Evolutionary conservation across 83 land plant genomes (phyloP).

Genomic region (Picea mariana): DNA sequence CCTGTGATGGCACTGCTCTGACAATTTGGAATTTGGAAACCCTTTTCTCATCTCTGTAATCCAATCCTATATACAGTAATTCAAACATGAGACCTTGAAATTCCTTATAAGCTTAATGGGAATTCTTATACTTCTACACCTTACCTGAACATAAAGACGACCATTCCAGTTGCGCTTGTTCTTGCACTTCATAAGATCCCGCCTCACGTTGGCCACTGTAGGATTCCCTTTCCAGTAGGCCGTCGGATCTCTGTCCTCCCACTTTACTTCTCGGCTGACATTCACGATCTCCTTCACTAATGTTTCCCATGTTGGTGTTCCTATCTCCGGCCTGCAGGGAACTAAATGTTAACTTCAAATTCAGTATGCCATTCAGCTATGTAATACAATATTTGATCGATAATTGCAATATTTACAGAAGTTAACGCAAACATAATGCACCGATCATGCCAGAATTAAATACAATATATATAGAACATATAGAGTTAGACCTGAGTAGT

Average conservation of each 20-base stretch:
- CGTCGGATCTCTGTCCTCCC: slow-evolving; percentile 31
- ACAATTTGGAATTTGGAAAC: slow-evolving; percentile 29
- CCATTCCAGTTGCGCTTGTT: neutral
- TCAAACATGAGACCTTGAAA: neutral
- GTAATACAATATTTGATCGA: no score
- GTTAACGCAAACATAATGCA: no score
- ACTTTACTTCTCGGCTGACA: slow-evolving; percentile 10
- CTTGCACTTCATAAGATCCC: slow-evolving; percentile 35
- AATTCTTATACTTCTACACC: neutral
- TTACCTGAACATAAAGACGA: neutral
- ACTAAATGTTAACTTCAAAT: neutral
- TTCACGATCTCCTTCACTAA: slow-evolving; percentile 14
- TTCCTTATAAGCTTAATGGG: no score
- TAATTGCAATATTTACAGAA: no score
- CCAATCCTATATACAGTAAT: slow-evolving; percentile 34
- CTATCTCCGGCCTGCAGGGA: slow-evolving; percentile 44
- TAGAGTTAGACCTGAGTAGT: no score
- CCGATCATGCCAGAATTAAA: no score
- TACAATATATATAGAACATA: no score
- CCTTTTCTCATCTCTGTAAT: slow-evolving; percentile 8
- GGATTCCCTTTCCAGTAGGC: slow-evolving; percentile 54
- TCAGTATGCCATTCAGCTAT: no score
- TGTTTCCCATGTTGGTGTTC: slow-evolving; percentile 32
- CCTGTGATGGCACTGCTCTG: slow-evolving; percentile 50
- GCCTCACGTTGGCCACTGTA: slow-evolving; percentile 18